phyloP scores from a whole-genome alignment of 441 rosid genomes.

The Daphne laureola region DNA sequence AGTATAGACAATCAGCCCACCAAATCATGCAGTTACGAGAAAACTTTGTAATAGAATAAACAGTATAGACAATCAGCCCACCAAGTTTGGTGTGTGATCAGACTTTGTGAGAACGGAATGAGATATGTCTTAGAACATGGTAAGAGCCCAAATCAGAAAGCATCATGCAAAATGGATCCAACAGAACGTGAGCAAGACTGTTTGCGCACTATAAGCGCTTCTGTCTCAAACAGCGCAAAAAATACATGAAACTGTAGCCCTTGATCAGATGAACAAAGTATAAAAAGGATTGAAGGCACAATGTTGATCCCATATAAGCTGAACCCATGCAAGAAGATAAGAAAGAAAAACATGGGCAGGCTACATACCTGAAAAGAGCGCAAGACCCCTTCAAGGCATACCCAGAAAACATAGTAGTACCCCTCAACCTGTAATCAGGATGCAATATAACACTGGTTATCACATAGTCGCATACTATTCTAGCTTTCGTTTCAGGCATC shows the following conservation, averaged over 20 bases:
- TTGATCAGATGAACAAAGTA: neutral
- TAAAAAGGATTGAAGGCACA: neutral
- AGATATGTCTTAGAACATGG: no score
- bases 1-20: no score
- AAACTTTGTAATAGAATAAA: no score
- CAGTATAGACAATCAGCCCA: no score
- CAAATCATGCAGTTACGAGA: no score
- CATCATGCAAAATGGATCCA: no score
- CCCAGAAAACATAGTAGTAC: conserved; percentile 42
- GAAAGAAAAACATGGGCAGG: neutral
- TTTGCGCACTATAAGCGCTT: neutral
- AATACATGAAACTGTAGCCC: neutral
- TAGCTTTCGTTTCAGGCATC: neutral
- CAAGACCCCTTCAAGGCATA: conserved; percentile 17
- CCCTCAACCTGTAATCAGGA: conserved; percentile 23
- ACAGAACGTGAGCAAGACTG: neutral
- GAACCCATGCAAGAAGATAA: neutral
- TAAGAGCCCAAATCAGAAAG: no score
- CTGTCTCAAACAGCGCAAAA: neutral
- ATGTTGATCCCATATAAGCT: neutral
- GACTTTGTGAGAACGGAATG: no score
- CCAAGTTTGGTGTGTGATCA: no score
- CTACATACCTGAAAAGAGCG: conserved; percentile 24
- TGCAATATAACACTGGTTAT: neutral
- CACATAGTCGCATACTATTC: neutral